phyloP scores from a whole-genome alignment of 2,329 filamentous ascomycete species.

The Xylariaceae sp. region DNA sequence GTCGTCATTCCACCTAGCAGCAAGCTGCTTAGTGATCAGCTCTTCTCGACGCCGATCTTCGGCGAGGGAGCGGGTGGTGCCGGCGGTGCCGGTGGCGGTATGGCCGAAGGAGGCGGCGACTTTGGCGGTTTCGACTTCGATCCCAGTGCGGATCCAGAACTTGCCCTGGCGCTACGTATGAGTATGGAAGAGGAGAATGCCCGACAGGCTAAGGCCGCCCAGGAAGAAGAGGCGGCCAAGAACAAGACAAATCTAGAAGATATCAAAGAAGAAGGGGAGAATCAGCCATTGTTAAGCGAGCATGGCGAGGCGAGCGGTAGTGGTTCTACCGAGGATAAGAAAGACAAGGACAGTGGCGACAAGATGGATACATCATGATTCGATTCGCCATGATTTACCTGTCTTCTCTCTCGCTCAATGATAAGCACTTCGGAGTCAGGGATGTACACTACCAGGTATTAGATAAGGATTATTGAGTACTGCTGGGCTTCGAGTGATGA shows the following conservation, averaged over 20 bases:
- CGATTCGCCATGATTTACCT: neutral
- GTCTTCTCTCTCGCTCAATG: constrained; percentile 1
- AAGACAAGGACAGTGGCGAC: constrained; percentile 56
- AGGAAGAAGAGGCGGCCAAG: constrained; percentile 66
- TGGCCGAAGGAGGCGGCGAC: constrained; percentile 56
- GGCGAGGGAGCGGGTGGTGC: constrained; percentile 63
- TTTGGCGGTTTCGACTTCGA: constrained; percentile 84
- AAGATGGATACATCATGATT: constrained; percentile 86
- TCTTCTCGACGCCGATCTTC: constrained; percentile 81
- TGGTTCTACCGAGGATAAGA: constrained; percentile 41
- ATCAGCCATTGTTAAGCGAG: constrained; percentile 58
- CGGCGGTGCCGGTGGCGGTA: constrained; percentile 50
- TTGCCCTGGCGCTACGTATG: constrained; percentile 92
- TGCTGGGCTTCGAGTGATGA: constrained; percentile 15
- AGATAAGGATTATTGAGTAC: constrained; percentile 22
- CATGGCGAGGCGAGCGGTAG: constrained; percentile 61
- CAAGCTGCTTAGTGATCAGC: constrained; percentile 86
- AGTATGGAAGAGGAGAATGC: constrained; percentile 98
- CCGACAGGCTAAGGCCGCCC: constrained; percentile 78
- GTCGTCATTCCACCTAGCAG: constrained; percentile 86
- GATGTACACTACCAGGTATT: constrained; percentile 26
- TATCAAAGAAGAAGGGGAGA: constrained; percentile 75
- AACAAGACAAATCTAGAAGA: constrained; percentile 73
- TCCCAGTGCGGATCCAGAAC: constrained; percentile 83
- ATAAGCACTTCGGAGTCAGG: constrained; percentile 22